A percentile compares a stretch with the other conserved stretches of the same genome.
Evolutionary conservation across 768 basidiomycete species (phyloP).

Genomic region (Inosperma sp.): DNA sequence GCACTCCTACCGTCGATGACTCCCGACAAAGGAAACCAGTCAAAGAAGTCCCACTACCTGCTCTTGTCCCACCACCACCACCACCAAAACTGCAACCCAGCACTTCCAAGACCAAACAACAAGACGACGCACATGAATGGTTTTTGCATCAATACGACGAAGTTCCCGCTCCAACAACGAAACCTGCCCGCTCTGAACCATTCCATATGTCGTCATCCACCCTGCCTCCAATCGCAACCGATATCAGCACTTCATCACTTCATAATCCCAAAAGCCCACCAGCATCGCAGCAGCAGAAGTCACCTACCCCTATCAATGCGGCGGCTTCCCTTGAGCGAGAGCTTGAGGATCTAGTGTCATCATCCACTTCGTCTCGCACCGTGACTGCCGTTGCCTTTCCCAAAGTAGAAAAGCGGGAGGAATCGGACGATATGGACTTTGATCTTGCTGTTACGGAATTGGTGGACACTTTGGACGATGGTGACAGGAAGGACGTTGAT

Average conservation of each 20-base stretch:
- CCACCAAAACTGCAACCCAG: constrained; percentile 1
- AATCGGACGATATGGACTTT: constrained; percentile 37
- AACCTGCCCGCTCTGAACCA: constrained; percentile 27
- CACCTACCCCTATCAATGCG: constrained; percentile 17
- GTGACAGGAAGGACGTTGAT: constrained; percentile 15
- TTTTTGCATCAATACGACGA: constrained; percentile 50
- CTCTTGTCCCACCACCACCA: constrained; percentile 10
- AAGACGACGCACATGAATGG: constrained; percentile 60
- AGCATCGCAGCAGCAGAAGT: background rate
- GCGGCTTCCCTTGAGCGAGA: constrained; percentile 44
- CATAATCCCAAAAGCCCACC: constrained; percentile 2
- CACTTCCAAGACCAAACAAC: constrained; percentile 24
- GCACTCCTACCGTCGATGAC: constrained; percentile 12
- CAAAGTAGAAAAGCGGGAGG: constrained; percentile 30
- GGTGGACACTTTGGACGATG: constrained; percentile 38
- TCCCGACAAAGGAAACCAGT: constrained; percentile 17
- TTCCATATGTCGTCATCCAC: constrained; percentile 19
- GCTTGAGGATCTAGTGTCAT: constrained; percentile 36
- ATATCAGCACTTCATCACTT: constrained; percentile 3
- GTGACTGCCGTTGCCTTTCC: constrained; percentile 13
- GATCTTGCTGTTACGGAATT: constrained; percentile 41
- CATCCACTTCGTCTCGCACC: constrained; percentile 11
- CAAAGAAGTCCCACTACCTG: constrained; percentile 4
- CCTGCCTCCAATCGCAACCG: constrained; percentile 17
- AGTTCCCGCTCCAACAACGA: constrained; percentile 29